Evolutionary conservation across 2,329 filamentous ascomycete species (phyloP), one percentile per base, ranked within the genome.

Genomic region (Talaromyces marneffei): DNA sequence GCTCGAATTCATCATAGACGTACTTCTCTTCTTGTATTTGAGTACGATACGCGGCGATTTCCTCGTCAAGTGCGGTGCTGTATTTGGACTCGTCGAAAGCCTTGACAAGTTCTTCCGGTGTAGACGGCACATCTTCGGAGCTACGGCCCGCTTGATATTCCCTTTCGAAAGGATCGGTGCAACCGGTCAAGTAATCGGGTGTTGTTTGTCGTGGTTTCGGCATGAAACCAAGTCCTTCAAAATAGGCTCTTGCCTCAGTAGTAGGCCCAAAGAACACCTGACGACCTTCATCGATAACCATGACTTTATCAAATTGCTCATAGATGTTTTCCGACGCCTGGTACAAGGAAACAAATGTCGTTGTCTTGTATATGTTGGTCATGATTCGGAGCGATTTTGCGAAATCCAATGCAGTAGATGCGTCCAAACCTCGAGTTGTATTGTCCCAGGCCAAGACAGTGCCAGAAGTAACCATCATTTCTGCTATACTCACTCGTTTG

Each of bases 301-400:
- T 78, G 12, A 94, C 90, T 74, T 93, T 94, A 78, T 95, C 90
- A 64, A 93, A 92, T 35, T 87, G 84, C 23, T 81, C 81, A 76
- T 90, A 92, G 64, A 93, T 91, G 67, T 86, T 91, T 74, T 94
- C 89, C 0, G 88, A 91, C 0, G 90, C 90, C 71, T 95, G 91
- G 73, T 95, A 96, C 0, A 96, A 79, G 0, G 91, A 91, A 1
- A 95, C 90, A 63, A 94, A 92, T 0, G 91, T 94, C 1, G 89
- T 90, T 0, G 87, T 91, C 71, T 89, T 85, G 81, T 92, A 92
- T 59, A 94, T 85, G 72, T 94, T 88, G 23, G 91, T 94, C 78
- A 93, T 83, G 42, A 92, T 87, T 2, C 91, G 86, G 1, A 95
- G 80, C 0, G 87, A 90, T 70, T 85, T 86, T 66, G 80, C 79